These are phyloP conservation scores for Schizochytrium sp. DNA, from an alignment of 108 stramenopile genomes.

Conservation along the genomic window DNA sequence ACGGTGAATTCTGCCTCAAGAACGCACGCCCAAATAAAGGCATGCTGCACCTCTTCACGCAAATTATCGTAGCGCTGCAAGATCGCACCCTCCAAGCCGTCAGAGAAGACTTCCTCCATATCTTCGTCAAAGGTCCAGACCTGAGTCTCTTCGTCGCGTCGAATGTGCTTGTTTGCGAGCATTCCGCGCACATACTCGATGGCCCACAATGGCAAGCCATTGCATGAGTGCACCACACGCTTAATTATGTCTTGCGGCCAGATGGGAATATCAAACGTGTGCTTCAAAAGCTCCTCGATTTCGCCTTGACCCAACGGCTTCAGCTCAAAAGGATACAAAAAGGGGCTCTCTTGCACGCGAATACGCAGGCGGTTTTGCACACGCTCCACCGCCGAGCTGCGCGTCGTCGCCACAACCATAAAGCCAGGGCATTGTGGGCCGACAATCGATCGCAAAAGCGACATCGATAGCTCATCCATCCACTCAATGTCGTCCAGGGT, in stretches of 20 bases:
- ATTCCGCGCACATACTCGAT: constrained; percentile 12
- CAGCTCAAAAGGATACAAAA: not conserved
- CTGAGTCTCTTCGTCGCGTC: not conserved
- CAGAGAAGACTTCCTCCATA: not conserved
- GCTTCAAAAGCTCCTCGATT: not conserved
- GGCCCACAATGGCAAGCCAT: not conserved
- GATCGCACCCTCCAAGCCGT: not conserved
- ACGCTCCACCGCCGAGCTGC: not conserved
- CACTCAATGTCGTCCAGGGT: not conserved
- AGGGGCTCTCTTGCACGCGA: not conserved
- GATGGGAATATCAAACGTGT: not conserved
- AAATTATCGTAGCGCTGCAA: constrained; percentile 1
- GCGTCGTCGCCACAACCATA: not conserved
- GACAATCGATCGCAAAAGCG: not conserved
- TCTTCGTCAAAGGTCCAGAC: not conserved
- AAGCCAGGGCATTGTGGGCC: constrained; percentile 3
- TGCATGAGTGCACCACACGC: not conserved
- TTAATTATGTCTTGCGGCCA: not conserved
- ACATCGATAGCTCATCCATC: not conserved
- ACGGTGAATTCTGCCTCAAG: not conserved
- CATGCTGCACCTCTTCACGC: not conserved
- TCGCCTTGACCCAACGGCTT: not conserved
- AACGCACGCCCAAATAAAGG: not conserved
- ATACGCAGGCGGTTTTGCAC: not conserved
- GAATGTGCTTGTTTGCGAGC: constrained; percentile 1